Percentiles rank a stretch among this genome's conserved stretches.
phyloP scores from a whole-genome alignment of 257 asterid genomes.

The Ophiorrhiza pumila region DNA sequence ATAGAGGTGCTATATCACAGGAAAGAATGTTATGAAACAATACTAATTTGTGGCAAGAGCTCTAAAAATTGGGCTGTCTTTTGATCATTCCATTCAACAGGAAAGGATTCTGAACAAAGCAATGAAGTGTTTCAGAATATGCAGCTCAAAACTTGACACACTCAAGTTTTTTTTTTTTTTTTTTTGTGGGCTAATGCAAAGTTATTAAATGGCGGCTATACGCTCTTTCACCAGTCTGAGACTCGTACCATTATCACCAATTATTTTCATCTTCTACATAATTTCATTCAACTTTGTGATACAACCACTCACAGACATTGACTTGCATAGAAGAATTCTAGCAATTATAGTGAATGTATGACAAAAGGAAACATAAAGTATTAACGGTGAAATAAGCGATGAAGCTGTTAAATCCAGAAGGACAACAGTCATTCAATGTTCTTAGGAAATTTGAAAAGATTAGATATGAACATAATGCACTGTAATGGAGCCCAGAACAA shows the following conservation, averaged over 20 bases:
- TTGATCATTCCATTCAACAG: neutral
- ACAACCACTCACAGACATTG: neutral
- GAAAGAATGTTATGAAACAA: neutral
- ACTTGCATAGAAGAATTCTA: neutral
- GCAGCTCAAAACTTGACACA: neutral
- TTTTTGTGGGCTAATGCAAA: neutral
- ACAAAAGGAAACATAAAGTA: neutral
- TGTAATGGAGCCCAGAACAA: neutral
- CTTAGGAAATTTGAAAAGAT: constrained; percentile 1
- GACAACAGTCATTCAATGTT: neutral
- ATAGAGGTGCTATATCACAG: neutral
- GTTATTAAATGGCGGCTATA: neutral
- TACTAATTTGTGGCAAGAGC: neutral
- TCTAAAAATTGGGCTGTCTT: neutral
- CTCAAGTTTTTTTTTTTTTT: neutral
- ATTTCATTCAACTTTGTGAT: neutral
- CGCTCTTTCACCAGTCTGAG: constrained; percentile 2
- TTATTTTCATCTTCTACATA: neutral
- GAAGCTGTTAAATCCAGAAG: neutral
- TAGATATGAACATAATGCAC: neutral
- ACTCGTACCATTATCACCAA: neutral
- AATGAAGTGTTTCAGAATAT: neutral
- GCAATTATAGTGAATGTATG: neutral
- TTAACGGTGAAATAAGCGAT: neutral
- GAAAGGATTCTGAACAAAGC: neutral